phyloP scores from a whole-genome alignment of 2,329 filamentous ascomycete species.

The Fusarium tuaranense region DNA sequence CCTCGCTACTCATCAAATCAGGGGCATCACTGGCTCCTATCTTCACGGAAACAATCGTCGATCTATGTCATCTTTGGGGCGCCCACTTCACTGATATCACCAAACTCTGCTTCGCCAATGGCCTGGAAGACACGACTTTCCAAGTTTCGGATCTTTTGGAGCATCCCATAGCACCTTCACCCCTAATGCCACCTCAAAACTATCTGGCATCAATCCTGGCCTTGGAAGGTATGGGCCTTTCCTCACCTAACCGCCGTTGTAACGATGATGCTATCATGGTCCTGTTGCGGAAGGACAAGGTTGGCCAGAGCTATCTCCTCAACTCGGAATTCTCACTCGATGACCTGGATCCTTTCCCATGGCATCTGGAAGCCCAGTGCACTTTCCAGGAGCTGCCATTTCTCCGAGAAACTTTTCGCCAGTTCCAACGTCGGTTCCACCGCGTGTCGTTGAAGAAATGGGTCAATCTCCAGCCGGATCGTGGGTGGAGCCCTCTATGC shows the following conservation, averaged over 20 bases:
- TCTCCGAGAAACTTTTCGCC: neutral
- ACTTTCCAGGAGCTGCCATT: neutral
- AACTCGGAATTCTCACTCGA: neutral
- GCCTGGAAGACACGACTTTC: neutral
- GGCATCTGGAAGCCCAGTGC: neutral
- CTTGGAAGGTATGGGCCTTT: neutral
- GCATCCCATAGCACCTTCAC: too few species aligned
- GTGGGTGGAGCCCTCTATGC: slow-evolving; percentile 29
- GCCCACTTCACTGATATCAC: neutral
- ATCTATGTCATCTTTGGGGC: rapidly evolving
- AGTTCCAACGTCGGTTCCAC: neutral
- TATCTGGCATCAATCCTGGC: neutral
- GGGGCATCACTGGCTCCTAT: neutral
- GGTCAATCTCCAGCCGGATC: slow-evolving; percentile 18
- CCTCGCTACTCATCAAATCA: neutral
- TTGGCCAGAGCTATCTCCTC: neutral
- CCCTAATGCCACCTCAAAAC: neutral
- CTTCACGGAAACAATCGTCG: neutral
- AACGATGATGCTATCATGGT: neutral
- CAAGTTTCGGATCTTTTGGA: neutral
- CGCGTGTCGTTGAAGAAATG: neutral
- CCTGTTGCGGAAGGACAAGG: neutral
- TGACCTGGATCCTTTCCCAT: neutral
- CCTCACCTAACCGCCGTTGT: neutral
- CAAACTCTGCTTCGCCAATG: neutral